Evolutionary conservation across 768 basidiomycete species (phyloP), one percentile per base, ranked within the genome.

Genomic region (Macrolepiota fuliginosa): DNA sequence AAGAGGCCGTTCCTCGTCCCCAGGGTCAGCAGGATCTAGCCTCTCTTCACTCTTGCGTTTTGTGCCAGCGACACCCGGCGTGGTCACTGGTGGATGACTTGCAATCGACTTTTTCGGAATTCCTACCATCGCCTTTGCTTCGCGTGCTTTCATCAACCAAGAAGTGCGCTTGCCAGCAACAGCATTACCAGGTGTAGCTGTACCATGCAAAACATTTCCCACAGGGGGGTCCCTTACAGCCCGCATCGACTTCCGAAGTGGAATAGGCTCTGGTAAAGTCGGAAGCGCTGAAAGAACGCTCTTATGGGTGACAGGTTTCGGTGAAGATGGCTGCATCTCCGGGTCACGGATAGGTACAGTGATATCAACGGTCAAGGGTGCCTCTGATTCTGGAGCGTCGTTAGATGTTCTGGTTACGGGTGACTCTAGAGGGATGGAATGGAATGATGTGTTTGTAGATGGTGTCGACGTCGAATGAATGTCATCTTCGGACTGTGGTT

Each of bases 131-230:
- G 88, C 88, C 64, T 88, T 89, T 25, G 80, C 86, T 68, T 90
- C 89, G 37, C 90, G 80, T 13, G 87, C 91, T 67, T 90, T 91
- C 73, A 83, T 84, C 57, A 93, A 72, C 91, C 91, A 92, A 2
- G 91, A 92, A 9, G 89, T 89, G 35, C 91, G 84, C 67, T 90
- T 91, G 2, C 83, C 84, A 10, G 77, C 77, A 27, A 72, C 69
- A 22, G 74, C 68, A 4, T 73, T 71, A n/a, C 79, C 76, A 40
- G 81, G 77, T 2, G 79, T 80, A 15, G 74, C 74, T 22, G 72
- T 72, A 3, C 77, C 77, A 22, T 75, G 61, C 35, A 71, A 64
- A 36, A 65, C 66, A 22, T 68, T 50, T 42, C 72, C 72, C 10
- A 68, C 62, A 1, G 77, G 77, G 45, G 79, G 70, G 19, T 88